These are phyloP conservation scores for Candida sp. DNA, from an alignment of 1,139 yeast species.

Conservation along the genomic window DNA sequence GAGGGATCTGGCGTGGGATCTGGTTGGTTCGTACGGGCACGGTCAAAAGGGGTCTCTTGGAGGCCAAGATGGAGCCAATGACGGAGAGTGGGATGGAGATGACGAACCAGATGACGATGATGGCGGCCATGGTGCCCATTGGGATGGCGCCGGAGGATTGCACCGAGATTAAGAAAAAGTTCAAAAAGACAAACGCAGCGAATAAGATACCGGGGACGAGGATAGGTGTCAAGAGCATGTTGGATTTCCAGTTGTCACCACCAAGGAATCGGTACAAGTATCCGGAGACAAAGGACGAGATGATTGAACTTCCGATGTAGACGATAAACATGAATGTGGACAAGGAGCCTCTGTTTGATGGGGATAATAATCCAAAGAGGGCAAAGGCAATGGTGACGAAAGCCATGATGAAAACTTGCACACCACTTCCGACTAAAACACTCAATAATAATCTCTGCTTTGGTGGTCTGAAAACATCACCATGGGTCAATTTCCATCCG, in stretches of 20 bases:
- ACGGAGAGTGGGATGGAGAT: conserved; percentile 86
- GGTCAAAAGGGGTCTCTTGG: conserved; percentile 61
- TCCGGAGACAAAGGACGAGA: conserved; percentile 89
- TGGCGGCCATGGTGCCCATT: conserved; percentile 83
- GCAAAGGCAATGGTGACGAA: conserved; percentile 81
- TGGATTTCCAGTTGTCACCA: conserved; percentile 90
- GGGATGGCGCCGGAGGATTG: conserved; percentile 97
- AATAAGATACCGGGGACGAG: conserved; percentile 85
- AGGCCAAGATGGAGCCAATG: conserved; percentile 78
- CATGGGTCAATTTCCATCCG: conserved; percentile 98
- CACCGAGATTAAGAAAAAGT: conserved; percentile 79
- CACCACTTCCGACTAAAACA: conserved; percentile 86
- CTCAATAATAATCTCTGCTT: conserved; percentile 71
- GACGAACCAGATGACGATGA: conserved; percentile 82
- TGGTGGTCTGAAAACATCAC: conserved; percentile 94
- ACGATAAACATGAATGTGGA: conserved; percentile 88
- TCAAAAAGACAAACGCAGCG: conserved; percentile 65
- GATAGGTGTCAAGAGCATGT: conserved; percentile 81
- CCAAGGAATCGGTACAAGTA: conserved; percentile 87
- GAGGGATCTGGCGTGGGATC: conserved; percentile 95
- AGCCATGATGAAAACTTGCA: conserved; percentile 81
- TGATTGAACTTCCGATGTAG: conserved; percentile 77
- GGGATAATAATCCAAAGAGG: conserved; percentile 86
- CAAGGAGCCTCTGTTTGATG: conserved; percentile 93
- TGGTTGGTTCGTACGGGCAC: conserved; percentile 90